Percentiles rank a stretch among this genome's conserved stretches.
Evolutionary conservation across 2,329 filamentous ascomycete species (phyloP).

Genomic region (Colletotrichum neosansevieriae): DNA sequence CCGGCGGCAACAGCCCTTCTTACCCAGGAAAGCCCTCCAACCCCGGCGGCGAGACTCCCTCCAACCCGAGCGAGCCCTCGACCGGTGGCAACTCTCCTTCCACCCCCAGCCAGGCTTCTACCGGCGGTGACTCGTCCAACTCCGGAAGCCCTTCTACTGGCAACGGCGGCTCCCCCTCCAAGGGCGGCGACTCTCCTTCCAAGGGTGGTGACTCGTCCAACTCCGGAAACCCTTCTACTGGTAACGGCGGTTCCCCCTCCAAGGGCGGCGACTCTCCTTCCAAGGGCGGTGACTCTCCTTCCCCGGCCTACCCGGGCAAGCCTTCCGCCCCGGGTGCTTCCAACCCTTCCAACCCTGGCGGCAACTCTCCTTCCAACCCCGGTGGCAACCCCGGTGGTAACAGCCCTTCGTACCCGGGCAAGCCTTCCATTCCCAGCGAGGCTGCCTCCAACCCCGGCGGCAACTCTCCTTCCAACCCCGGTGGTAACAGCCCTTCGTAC

Average conservation of each 20-base stretch:
- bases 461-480: constrained; percentile 2
- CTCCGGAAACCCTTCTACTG: no score
- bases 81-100: not conserved
- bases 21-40: constrained; percentile 7
- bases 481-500: constrained; percentile 14
- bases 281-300: no score
- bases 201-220: no score
- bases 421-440: constrained; percentile 1
- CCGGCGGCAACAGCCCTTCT: constrained; percentile 13
- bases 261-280: constrained; percentile 1
- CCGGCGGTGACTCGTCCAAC: constrained; percentile 10
- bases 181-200: no score
- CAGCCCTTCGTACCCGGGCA: constrained; percentile 1
- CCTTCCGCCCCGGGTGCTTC: not conserved
- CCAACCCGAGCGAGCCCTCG: not conserved
- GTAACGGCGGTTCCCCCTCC: no score
- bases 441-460: constrained; percentile 1
- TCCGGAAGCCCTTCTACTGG: not conserved
- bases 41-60: constrained; percentile 1
- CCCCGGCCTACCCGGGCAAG: constrained; percentile 6
- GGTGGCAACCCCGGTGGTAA: not conserved
- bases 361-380: not conserved
- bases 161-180: no score
- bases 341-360: not conserved
- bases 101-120: constrained; percentile 10